A percentile compares a stretch with the other conserved stretches of the same genome.
Evolutionary conservation across 345 rosid genomes (phyloP).

Genomic region (Salix dunnii): DNA sequence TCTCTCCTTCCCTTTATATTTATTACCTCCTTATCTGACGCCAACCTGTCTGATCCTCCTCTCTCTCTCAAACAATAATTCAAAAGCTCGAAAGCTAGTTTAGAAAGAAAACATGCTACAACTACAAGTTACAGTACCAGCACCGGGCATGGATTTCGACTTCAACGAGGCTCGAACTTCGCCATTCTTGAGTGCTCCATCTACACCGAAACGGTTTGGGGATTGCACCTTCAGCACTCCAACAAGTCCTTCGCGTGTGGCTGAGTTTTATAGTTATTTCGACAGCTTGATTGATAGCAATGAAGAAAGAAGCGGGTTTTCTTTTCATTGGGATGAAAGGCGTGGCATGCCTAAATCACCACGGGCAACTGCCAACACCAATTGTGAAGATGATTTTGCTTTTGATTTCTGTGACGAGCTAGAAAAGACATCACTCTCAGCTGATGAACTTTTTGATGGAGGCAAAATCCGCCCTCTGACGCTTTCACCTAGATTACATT

Average conservation of each 20-base stretch:
- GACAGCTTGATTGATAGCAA: constrained; percentile 23
- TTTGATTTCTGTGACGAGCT: constrained; percentile 25
- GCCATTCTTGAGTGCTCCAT: constrained; percentile 52
- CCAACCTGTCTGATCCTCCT: not conserved
- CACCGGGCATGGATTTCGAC: constrained; percentile 44
- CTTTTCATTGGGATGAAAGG: constrained; percentile 7
- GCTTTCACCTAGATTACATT: constrained; percentile 43
- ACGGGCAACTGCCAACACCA: too few species aligned
- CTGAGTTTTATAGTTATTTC: constrained; percentile 51
- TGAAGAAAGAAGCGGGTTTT: not conserved
- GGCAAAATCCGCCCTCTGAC: constrained; percentile 21
- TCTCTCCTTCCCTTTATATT: not conserved
- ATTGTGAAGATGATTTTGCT: constrained; percentile 21
- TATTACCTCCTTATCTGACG: not conserved
- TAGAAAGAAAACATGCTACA: not conserved
- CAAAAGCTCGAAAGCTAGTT: not conserved
- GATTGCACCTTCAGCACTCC: constrained; percentile 69
- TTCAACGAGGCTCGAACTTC: constrained; percentile 41
- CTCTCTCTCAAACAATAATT: not conserved
- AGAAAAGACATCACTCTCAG: constrained; percentile 18
- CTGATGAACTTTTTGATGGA: constrained; percentile 29
- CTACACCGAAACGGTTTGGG: constrained; percentile 60
- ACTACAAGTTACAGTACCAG: constrained; percentile 55
- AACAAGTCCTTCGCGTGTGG: constrained; percentile 57
- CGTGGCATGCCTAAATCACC: constrained; percentile 3